Evolutionary conservation across 495 filamentous ascomycete species (phyloP).

Genomic region (Trypethelium eluteriae): DNA sequence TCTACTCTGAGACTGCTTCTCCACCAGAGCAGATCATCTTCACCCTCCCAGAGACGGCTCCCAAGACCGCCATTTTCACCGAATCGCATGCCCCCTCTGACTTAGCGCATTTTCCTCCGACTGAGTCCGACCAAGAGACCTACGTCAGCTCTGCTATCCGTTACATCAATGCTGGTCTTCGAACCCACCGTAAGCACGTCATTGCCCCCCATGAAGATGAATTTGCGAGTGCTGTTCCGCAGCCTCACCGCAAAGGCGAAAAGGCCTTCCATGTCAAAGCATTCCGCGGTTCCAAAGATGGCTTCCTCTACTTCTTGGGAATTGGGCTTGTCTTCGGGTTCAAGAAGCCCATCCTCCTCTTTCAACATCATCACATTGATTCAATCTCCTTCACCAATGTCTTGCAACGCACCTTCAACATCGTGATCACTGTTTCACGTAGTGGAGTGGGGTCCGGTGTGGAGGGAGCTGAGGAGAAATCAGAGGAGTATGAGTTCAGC

Average conservation of each 20-base stretch:
- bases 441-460: background rate
- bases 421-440: slow-evolving; percentile 51
- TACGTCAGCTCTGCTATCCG: slow-evolving; percentile 57
- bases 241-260: slow-evolving; percentile 82
- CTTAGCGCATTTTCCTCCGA: slow-evolving; percentile 33
- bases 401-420: slow-evolving; percentile 87
- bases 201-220: slow-evolving; percentile 61
- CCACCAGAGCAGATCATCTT: slow-evolving; percentile 69
- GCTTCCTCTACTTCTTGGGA: slow-evolving; percentile 82
- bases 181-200: slow-evolving; percentile 52
- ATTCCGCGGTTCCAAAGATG: slow-evolving; percentile 88
- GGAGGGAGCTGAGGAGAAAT: slow-evolving; percentile 25
- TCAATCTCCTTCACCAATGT: slow-evolving; percentile 85
- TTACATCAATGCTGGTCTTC: slow-evolving; percentile 49
- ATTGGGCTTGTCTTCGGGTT: slow-evolving; percentile 87
- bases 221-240: slow-evolving; percentile 68
- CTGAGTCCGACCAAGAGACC: slow-evolving; percentile 35
- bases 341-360: slow-evolving; percentile 87
- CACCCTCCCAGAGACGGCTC: slow-evolving; percentile 64
- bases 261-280: slow-evolving; percentile 88
- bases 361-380: slow-evolving; percentile 69
- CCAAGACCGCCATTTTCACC: slow-evolving; percentile 53
- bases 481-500: slow-evolving; percentile 34
- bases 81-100: slow-evolving; percentile 39
- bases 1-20: slow-evolving; percentile 34